Evolutionary conservation across 2,329 filamentous ascomycete species (phyloP).

Genomic region (Dothideomycetes sp.): DNA sequence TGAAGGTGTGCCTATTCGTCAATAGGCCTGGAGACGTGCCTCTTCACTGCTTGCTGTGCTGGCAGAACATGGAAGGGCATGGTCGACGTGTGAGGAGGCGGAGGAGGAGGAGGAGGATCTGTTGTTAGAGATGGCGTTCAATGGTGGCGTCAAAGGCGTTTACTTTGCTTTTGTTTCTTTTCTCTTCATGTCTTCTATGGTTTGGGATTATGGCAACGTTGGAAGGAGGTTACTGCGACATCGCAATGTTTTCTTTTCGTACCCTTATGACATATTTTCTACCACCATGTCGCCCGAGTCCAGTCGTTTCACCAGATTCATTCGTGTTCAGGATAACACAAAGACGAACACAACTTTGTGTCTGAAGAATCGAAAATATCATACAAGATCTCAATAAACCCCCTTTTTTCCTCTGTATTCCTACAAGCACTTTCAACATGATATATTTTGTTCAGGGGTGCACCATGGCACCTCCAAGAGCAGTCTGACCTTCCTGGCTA

Average conservation of each 20-base stretch:
- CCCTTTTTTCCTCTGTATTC: not conserved
- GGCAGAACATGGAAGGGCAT: too few relatives aligned
- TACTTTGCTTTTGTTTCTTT: not conserved
- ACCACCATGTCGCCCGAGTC: not conserved
- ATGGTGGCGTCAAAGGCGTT: constrained; percentile 3
- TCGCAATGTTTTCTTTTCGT: not conserved
- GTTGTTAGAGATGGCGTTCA: constrained; percentile 1
- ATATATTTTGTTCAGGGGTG: constrained; percentile 23
- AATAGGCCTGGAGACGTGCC: constrained; percentile 8
- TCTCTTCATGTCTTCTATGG: constrained; percentile 1
- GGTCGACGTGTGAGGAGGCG: not conserved
- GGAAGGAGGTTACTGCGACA: constrained; percentile 1
- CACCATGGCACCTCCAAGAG: constrained; percentile 28
- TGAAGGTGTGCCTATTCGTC: constrained; percentile 16
- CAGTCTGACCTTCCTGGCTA: constrained; percentile 27
- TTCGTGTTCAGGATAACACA: not conserved
- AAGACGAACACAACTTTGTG: not conserved
- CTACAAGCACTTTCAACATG: too few relatives aligned
- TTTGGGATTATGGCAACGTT: not conserved
- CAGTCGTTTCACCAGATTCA: not conserved
- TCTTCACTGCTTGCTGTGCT: too few relatives aligned
- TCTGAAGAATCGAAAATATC: not conserved
- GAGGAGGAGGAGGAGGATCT: not conserved
- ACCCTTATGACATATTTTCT: constrained; percentile 3
- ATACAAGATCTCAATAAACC: constrained; percentile 3